Conservation (phyloP, 2,329 filamentous ascomycete species). For the Torrubiellomyces zombiae region DNA sequence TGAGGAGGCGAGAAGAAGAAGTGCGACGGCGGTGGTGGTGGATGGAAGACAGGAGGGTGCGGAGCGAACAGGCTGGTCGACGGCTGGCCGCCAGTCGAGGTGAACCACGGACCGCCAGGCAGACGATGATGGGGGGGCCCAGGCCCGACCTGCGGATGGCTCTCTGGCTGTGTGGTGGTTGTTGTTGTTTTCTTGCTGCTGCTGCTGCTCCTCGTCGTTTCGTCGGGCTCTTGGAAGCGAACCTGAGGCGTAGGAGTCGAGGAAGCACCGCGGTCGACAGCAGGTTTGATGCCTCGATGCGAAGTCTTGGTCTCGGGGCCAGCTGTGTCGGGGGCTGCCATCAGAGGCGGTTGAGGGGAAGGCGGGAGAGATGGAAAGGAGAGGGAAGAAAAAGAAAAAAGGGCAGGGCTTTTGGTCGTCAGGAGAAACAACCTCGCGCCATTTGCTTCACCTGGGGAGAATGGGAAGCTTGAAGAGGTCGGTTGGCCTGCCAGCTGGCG, state of each 20-base stretch:
- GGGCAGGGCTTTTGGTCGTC: not conserved
- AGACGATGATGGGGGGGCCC: constrained; percentile 6
- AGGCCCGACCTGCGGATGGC: constrained; percentile 7
- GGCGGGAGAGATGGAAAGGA: constrained; percentile 1
- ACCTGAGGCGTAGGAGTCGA: constrained; percentile 17
- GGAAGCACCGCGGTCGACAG: too few species aligned
- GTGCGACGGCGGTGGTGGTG: constrained; percentile 1
- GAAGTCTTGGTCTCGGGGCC: constrained; percentile 11
- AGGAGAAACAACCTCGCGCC: too few species aligned
- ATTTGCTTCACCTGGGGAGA: too few species aligned
- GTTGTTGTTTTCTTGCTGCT: constrained; percentile 1
- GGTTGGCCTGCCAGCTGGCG: too few species aligned
- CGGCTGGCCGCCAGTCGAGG: constrained; percentile 9
- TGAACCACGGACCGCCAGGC: constrained; percentile 15
- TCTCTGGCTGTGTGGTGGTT: constrained; percentile 4
- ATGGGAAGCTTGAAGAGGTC: too few species aligned
- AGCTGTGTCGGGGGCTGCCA: constrained; percentile 3
- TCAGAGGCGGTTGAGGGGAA: not conserved
- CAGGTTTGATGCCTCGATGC: too few species aligned
- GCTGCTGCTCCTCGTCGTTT: constrained; percentile 1
- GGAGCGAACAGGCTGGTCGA: constrained; percentile 8
- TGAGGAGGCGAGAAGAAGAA: constrained; percentile 3
- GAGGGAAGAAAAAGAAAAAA: constrained; percentile 2
- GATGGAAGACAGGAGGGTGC: constrained; percentile 2
- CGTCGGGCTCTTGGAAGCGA: constrained; percentile 9